Evolutionary conservation across 345 rosid genomes (phyloP).

Genomic region (Reutealis trisperma): DNA sequence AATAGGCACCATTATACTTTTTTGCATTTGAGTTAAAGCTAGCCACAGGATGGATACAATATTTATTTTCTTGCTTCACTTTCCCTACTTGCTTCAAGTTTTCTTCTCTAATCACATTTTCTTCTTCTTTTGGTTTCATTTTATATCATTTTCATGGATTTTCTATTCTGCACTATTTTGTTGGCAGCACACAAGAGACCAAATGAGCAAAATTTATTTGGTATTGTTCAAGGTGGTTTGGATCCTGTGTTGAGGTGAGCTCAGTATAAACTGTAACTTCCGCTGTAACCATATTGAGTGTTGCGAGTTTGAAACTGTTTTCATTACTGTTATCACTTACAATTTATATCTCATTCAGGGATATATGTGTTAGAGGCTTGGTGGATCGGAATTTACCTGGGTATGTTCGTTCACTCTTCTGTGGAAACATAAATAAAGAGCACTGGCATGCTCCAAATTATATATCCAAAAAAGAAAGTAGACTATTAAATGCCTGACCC

Average conservation of each 20-base stretch:
- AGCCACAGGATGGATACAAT: neutral
- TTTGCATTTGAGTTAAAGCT: neutral
- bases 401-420: conserved; percentile 35
- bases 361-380: conserved; percentile 72
- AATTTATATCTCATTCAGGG: conserved; percentile 40
- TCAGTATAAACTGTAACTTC: conserved; percentile 1
- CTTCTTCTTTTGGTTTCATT: neutral
- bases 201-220: conserved; percentile 73
- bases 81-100: neutral
- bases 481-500: neutral
- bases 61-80: neutral
- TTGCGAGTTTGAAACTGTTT: neutral
- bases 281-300: conserved; percentile 2
- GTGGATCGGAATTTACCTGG: conserved; percentile 75
- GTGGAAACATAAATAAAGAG: neutral
- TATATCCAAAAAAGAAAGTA: neutral
- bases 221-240: conserved; percentile 79
- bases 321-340: conserved; percentile 1
- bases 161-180: conserved; percentile 11
- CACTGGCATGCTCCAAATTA: neutral
- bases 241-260: conserved; percentile 71
- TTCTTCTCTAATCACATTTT: neutral
- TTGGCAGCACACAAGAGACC: conserved; percentile 70
- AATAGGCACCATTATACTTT: neutral
- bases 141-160: conserved; percentile 15